Conservation (phyloP, 768 basidiomycete genomes). For the Serendipita sp. region DNA sequence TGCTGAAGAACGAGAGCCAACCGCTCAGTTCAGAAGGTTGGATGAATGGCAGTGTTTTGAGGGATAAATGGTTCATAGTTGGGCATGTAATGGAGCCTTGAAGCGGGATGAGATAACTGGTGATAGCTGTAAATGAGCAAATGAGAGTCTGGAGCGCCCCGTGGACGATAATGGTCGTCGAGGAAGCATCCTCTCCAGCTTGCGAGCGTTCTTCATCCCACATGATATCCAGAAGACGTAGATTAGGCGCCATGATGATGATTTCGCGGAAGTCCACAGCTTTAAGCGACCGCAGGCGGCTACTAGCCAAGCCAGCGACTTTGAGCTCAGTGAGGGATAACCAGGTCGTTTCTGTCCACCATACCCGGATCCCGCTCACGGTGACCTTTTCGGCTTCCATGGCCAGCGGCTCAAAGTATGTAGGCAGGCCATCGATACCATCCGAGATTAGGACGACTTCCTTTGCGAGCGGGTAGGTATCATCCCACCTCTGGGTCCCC, state of each 20-base stretch:
- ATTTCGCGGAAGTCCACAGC: neutral
- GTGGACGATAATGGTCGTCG: neutral
- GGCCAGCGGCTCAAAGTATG: neutral
- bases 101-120: neutral
- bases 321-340: neutral
- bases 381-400: neutral
- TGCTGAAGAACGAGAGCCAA: neutral
- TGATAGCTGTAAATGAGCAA: neutral
- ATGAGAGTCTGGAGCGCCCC: neutral
- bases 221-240: neutral
- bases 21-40: neutral
- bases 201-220: neutral
- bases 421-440: neutral
- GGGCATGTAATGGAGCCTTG: neutral
- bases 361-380: neutral
- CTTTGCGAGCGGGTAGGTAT: neutral
- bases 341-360: neutral
- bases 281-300: neutral
- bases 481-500: neutral
- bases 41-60: neutral
- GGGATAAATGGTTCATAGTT: neutral
- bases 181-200: neutral
- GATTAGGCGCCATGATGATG: neutral
- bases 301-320: neutral
- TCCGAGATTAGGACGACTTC: neutral